Evolutionary conservation across 2,329 filamentous ascomycete genomes (phyloP).

Genomic region (Fusarium xyrophilum): DNA sequence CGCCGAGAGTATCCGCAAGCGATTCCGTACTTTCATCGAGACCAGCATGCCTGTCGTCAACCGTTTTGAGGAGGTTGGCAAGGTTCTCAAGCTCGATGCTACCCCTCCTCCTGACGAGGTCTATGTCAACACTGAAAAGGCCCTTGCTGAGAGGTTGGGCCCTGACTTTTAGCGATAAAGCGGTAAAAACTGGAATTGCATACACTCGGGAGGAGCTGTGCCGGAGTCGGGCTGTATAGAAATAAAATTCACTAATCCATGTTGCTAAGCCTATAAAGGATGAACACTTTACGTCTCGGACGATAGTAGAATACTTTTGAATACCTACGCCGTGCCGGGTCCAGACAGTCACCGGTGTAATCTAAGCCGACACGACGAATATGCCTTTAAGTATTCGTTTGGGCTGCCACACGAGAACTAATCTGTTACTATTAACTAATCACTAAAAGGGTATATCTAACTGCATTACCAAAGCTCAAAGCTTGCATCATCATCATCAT

Average conservation of each 20-base stretch:
- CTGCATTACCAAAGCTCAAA: neutral
- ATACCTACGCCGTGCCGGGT: neutral
- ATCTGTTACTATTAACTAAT: neutral
- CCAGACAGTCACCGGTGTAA: neutral
- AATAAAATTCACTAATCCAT: conserved; percentile 18
- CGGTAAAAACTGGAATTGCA: conserved; percentile 7
- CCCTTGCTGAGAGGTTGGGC: conserved; percentile 59
- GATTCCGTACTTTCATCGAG: conserved; percentile 92
- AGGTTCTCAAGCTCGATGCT: conserved; percentile 82
- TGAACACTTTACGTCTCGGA: neutral
- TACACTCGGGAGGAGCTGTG: conserved; percentile 21
- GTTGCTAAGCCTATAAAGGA: conserved; percentile 23
- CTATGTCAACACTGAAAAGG: conserved; percentile 59
- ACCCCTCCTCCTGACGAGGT: conserved; percentile 70
- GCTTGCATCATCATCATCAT: neutral
- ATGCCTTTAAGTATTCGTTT: neutral
- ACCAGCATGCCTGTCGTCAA: conserved; percentile 98
- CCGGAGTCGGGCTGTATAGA: conserved; percentile 20
- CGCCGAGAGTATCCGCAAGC: conserved; percentile 92
- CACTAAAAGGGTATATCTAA: conserved; percentile 29
- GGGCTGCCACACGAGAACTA: neutral
- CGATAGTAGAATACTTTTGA: conserved; percentile 13
- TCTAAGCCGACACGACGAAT: neutral
- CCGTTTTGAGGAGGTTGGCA: conserved; percentile 76
- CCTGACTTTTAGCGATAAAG: conserved; percentile 39